Evolutionary conservation across 2,329 filamentous ascomycete species (phyloP).

Genomic region (Aspergillus sp.): DNA sequence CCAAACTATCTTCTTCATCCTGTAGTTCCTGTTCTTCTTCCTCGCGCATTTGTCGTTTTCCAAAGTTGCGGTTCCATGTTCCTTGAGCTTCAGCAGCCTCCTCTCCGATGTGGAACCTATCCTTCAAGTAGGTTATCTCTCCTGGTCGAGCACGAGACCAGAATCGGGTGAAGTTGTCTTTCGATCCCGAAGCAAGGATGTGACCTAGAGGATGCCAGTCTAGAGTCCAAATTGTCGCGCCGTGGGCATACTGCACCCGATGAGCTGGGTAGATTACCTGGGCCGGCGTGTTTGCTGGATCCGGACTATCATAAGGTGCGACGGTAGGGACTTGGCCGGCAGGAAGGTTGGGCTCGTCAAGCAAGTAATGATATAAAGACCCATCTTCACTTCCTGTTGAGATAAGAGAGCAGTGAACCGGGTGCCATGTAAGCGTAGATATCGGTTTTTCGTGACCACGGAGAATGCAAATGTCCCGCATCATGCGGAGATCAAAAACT

Average conservation of each 20-base stretch:
- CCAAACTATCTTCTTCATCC: constrained; percentile 87
- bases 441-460: constrained; percentile 97
- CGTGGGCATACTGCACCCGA: constrained; percentile 81
- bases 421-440: constrained; percentile 89
- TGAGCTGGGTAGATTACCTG: constrained; percentile 94
- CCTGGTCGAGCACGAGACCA: constrained; percentile 91
- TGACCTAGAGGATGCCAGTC: constrained; percentile 98
- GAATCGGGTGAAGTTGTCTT: constrained; percentile 94
- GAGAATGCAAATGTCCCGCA: constrained; percentile 92
- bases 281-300: constrained; percentile 74
- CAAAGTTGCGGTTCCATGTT: constrained; percentile 83
- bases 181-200: constrained; percentile 91
- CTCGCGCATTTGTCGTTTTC: constrained; percentile 76
- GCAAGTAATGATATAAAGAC: constrained; percentile 87
- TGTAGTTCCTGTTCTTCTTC: constrained; percentile 93
- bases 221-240: constrained; percentile 94
- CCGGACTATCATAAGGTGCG: constrained; percentile 81
- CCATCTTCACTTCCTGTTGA: constrained; percentile 90
- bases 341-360: constrained; percentile 90
- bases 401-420: constrained; percentile 82
- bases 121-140: constrained; percentile 79
- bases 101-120: constrained; percentile 94
- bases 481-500: constrained; percentile 94
- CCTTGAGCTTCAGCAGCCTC: constrained; percentile 89
- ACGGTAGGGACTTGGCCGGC: constrained; percentile 68